Conservation (phyloP, 2,329 filamentous ascomycete species). For the Harringtonia aguacate region DNA sequence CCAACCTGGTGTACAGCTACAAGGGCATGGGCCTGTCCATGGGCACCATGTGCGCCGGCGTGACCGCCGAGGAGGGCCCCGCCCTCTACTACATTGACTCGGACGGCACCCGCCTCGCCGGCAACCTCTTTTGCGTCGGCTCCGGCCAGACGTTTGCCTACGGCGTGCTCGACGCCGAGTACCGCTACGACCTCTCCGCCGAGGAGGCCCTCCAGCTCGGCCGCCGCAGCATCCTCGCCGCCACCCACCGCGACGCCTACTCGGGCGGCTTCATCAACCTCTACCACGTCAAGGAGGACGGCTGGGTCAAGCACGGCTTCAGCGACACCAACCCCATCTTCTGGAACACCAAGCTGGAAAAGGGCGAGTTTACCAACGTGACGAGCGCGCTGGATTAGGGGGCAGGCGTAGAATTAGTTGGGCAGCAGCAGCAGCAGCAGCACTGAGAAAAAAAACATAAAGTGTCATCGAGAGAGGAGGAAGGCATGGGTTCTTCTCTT, state of each 20-base stretch:
- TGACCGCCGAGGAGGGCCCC: conserved; percentile 88
- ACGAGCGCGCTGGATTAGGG: conserved; percentile 60
- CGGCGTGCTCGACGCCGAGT: conserved; percentile 92
- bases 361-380: conserved; percentile 96
- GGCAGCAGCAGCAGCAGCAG: too few relatives aligned
- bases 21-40: conserved; percentile 98
- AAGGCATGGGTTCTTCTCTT: too few relatives aligned
- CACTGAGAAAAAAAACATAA: too few relatives aligned
- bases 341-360: conserved; percentile 98
- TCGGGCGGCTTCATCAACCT: conserved; percentile 97
- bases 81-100: conserved; percentile 99
- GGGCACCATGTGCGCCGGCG: conserved; percentile 98
- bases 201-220: conserved; percentile 89
- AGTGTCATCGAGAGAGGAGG: too few relatives aligned
- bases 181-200: conserved; percentile 76
- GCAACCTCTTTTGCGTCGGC: conserved; percentile 96
- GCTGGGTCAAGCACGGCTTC: conserved; percentile 99
- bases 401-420: too few relatives aligned
- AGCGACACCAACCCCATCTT: conserved; percentile 98
- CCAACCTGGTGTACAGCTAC: conserved; percentile 96
- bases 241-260: conserved; percentile 96
- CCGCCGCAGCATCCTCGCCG: conserved; percentile 83
- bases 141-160: conserved; percentile 98
- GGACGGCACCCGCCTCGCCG: conserved; percentile 83
- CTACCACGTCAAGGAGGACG: conserved; percentile 97